Evolutionary conservation across 2,329 filamentous ascomycete species (phyloP), one percentile per base, ranked within the genome.

Genomic region (Huntiella savannae): DNA sequence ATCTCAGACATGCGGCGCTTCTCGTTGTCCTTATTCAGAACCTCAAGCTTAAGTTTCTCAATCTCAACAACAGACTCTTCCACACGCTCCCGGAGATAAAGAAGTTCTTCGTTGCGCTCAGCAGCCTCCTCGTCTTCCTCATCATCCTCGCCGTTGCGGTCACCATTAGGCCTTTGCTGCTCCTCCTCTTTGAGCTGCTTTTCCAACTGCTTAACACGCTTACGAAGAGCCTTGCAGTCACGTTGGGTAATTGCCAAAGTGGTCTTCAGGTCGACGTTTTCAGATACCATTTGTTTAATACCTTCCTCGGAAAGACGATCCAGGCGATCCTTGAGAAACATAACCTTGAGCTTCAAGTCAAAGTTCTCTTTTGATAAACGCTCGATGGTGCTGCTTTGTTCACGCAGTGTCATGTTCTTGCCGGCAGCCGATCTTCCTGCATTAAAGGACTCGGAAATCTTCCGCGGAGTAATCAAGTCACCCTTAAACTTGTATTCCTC

Each of bases 281-380:
- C 88, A 39, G 85, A 86, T 55, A 96, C 93, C 79, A 95, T 92
- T 59, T 95, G 88, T 63, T 93, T 93, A 59, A 98, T 80, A 52
- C 87, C 86, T 63, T 96, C 88, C 59, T 96, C 88, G 1, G 87
- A 95, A 37, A 92, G 73, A 58, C 88, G 91, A 61, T 93, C 86
- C 15, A 98, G 66, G 1, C 88, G 82, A 60, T 96, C 84, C 56
- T 88, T 92, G 42, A 98, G 71, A 57, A 95, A 98, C 69, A 95
- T 92, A 53, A 96, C 91, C 59, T 94, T 92, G 62, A 96, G 77
- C 62, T 96, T 95, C 47, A 96, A 66, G 59, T 95, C 88, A 58
- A 96, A 98, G 53, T 98, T 98, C 60, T 98, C 91, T 63, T 98
- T 98, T 50, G 85, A 92, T 2, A 96, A 70, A 49, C 87, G 78